Percentiles rank a stretch among this genome's conserved stretches.
phyloP scores from a whole-genome alignment of 1,284 basidiomycete species.

The Apiotrichum sp. region DNA sequence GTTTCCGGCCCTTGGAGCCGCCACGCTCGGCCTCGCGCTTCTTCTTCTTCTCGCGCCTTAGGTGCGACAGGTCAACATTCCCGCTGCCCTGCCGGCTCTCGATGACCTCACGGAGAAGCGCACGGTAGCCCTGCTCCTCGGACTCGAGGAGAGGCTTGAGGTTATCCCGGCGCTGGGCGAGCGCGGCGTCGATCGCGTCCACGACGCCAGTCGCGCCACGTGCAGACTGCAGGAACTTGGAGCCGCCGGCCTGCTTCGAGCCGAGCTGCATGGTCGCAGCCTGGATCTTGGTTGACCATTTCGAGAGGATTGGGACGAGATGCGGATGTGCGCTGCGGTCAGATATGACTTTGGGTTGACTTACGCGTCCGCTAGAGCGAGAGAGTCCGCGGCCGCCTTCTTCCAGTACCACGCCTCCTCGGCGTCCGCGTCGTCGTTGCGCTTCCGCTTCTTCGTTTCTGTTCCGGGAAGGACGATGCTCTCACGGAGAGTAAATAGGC shows the following conservation, averaged over 20 bases:
- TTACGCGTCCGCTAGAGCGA: slow-evolving; percentile 35
- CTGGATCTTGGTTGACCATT: slow-evolving; percentile 91
- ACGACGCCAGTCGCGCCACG: slow-evolving; percentile 44
- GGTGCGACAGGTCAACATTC: slow-evolving; percentile 28
- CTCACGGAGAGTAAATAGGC: slow-evolving; percentile 61
- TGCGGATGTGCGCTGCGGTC: slow-evolving; percentile 54
- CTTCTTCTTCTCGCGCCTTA: slow-evolving; percentile 52
- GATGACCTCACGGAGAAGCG: slow-evolving; percentile 79
- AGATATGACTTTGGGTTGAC: slow-evolving; percentile 5
- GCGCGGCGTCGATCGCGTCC: slow-evolving; percentile 36
- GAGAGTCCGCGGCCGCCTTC: slow-evolving; percentile 27
- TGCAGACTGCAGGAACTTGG: slow-evolving; percentile 60
- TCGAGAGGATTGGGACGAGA: slow-evolving; percentile 67
- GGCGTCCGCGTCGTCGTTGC: slow-evolving; percentile 8
- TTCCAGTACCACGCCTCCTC: slow-evolving; percentile 32
- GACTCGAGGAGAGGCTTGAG: slow-evolving; percentile 48
- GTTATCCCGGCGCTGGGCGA: slow-evolving; percentile 30
- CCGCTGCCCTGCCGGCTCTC: slow-evolving; percentile 50
- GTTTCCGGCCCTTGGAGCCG: slow-evolving; percentile 84
- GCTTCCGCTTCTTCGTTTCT: slow-evolving; percentile 13
- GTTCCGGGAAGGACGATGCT: slow-evolving; percentile 37
- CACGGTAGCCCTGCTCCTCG: slow-evolving; percentile 86
- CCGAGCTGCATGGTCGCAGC: slow-evolving; percentile 60
- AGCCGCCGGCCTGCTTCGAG: slow-evolving; percentile 33
- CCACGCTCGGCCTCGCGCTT: slow-evolving; percentile 84